Base-by-base conservation (phyloP, 179 eudicot species). In the Silene coronaria region DNA sequence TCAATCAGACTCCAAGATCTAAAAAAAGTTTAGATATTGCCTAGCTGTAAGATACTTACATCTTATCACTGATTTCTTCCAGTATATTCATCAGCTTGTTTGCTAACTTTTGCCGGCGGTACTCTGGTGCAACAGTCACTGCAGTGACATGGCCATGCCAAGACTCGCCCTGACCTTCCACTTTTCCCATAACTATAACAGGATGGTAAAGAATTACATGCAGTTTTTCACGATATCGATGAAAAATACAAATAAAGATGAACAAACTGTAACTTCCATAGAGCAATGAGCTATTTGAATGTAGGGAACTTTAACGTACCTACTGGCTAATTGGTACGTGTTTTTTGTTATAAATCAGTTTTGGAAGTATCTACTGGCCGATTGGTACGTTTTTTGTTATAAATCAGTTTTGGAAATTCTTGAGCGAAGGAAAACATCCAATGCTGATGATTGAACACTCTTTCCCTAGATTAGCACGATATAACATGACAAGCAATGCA, bases 111-210 rank as follows among this genome's bases (percentile, higher is more conserved):
- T 95, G 97, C 67, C 97, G 83, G 34, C 97, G 96, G 70, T 89
- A 95, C 80, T 95, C 97, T 74, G 99, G 96, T 71, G 93, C 88
- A 81, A 95, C 99, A 73, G 90, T 92, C 27, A 95, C 95, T 72
- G 99, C 93, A 55, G 99, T 95, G 67, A 95, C 99, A 83, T 92
- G 99, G 59, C 99, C 99, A 89, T 95, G 99, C 99, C 99, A 95
- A 64, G 96, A 92, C 85, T 95, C 97, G 48, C 99, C 99, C 82
- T 95, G 96, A 67, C 99, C 99, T 87, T 95, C 99, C 78, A 95
- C 96, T 87, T 95, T 95, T 42, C 99, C 99, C 99, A 95, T 95
- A 74, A 95, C 99, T 95, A 85, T 72, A 80, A 45, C 76, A 61
- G 60, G 30, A 61, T 30, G 24, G 24, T 10, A 30, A 48, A 57